phyloP scores from a whole-genome alignment of 2,329 filamentous ascomycete species.

The Alternaria triticina region DNA sequence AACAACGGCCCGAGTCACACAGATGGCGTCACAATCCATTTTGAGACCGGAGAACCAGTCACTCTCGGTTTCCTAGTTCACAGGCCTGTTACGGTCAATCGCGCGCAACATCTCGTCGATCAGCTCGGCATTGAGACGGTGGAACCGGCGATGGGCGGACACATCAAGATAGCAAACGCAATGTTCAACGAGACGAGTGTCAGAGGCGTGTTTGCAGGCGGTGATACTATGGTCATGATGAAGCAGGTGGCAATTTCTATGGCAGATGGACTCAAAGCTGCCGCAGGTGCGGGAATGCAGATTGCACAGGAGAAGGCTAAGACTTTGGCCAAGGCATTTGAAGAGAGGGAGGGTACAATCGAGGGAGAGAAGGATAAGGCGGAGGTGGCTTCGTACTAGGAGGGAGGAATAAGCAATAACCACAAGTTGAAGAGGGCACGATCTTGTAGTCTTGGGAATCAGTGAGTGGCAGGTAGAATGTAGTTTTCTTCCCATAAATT shows the following conservation, averaged over 20 bases:
- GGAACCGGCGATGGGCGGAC: constrained; percentile 48
- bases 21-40: constrained; percentile 38
- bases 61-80: constrained; percentile 39
- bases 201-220: constrained; percentile 60
- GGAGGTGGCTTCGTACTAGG: not conserved
- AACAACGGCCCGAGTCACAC: constrained; percentile 36
- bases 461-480: not conserved
- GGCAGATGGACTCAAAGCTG: constrained; percentile 39
- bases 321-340: constrained; percentile 17
- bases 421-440: not conserved
- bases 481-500: not conserved
- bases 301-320: constrained; percentile 28
- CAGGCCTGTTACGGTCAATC: constrained; percentile 37
- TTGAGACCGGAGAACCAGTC: constrained; percentile 31
- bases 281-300: constrained; percentile 32
- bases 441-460: not conserved
- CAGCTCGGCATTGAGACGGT: constrained; percentile 46
- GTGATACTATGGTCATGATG: constrained; percentile 53
- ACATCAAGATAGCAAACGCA: constrained; percentile 50
- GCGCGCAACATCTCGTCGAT: constrained; percentile 38
- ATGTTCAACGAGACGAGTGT: constrained; percentile 60
- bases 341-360: not conserved
- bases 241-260: constrained; percentile 42
- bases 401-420: not conserved
- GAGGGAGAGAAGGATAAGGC: constrained; percentile 1